Evolutionary conservation across 345 rosid genomes (phyloP).

Genomic region (Eucalyptus tenuipes): DNA sequence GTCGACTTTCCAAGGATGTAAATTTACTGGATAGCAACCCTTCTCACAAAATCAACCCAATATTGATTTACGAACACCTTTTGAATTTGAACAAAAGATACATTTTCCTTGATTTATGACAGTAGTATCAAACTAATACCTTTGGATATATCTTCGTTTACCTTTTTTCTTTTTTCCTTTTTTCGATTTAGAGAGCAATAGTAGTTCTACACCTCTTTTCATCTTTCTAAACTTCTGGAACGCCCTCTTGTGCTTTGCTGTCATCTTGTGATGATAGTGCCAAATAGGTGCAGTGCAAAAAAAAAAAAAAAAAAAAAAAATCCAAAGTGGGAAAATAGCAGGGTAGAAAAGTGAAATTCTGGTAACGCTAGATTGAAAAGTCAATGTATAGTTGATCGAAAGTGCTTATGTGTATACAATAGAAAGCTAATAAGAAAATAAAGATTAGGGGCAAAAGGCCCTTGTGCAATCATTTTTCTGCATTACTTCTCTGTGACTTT

Average conservation of each 20-base stretch:
- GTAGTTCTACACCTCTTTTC: background rate
- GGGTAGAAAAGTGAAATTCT: background rate
- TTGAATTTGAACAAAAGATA: background rate
- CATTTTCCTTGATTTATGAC: background rate
- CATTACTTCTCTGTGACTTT: background rate
- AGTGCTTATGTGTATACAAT: background rate
- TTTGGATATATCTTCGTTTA: background rate
- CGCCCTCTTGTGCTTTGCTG: background rate
- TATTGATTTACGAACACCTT: background rate
- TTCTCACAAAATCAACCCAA: background rate
- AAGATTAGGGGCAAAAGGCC: background rate
- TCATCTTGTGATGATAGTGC: background rate
- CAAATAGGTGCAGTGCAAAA: background rate
- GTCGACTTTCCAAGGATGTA: background rate
- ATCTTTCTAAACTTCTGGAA: background rate
- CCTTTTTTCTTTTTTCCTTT: accelerated
- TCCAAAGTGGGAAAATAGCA: background rate
- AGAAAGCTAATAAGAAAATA: background rate
- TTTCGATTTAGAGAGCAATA: background rate
- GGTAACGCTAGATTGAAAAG: background rate
- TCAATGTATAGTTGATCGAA: background rate
- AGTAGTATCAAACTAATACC: background rate
- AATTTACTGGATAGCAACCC: background rate
- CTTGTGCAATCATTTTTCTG: background rate
- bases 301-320: no score